Percentiles rank a stretch among this genome's conserved stretches.
These are phyloP conservation scores for Leccinum aurantiacum DNA, from an alignment of 768 basidiomycete genomes.

Conservation along the genomic window DNA sequence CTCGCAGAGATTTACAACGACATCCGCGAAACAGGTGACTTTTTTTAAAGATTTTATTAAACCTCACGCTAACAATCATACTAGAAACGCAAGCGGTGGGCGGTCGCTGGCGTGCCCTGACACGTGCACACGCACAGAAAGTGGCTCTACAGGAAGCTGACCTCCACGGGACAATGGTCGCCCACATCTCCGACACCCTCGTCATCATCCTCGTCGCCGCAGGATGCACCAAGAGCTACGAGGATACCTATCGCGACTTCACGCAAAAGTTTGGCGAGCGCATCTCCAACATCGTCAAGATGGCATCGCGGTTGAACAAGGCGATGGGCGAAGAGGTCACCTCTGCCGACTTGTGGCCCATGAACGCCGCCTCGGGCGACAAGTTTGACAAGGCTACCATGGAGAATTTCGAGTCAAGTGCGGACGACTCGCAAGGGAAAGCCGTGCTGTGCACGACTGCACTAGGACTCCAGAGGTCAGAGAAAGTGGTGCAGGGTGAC, in stretches of 20 bases:
- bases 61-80: background rate
- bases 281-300: slow-evolving; percentile 34
- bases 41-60: too few species aligned
- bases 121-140: slow-evolving; percentile 44
- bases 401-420: slow-evolving; percentile 43
- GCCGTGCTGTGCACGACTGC: slow-evolving; percentile 56
- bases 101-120: slow-evolving; percentile 57
- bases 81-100: slow-evolving; percentile 52
- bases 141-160: slow-evolving; percentile 33
- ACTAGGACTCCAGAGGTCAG: slow-evolving; percentile 47
- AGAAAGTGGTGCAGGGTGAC: slow-evolving; percentile 37
- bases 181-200: slow-evolving; percentile 45
- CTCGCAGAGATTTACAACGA: slow-evolving; percentile 37
- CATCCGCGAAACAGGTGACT: slow-evolving; percentile 44
- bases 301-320: slow-evolving; percentile 38
- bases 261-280: slow-evolving; percentile 37
- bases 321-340: slow-evolving; percentile 60
- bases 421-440: slow-evolving; percentile 13
- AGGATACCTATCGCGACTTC: slow-evolving; percentile 32
- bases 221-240: slow-evolving; percentile 37
- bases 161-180: slow-evolving; percentile 38
- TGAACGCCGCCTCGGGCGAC: slow-evolving; percentile 44
- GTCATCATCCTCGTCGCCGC: slow-evolving; percentile 43
- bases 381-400: slow-evolving; percentile 42
- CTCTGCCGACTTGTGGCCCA: slow-evolving; percentile 53